Percentiles rank a stretch among this genome's conserved stretches.
These are phyloP conservation scores for Cordyceps fumosorosea DNA, from an alignment of 2,329 filamentous ascomycete species.

Conservation along the genomic window DNA sequence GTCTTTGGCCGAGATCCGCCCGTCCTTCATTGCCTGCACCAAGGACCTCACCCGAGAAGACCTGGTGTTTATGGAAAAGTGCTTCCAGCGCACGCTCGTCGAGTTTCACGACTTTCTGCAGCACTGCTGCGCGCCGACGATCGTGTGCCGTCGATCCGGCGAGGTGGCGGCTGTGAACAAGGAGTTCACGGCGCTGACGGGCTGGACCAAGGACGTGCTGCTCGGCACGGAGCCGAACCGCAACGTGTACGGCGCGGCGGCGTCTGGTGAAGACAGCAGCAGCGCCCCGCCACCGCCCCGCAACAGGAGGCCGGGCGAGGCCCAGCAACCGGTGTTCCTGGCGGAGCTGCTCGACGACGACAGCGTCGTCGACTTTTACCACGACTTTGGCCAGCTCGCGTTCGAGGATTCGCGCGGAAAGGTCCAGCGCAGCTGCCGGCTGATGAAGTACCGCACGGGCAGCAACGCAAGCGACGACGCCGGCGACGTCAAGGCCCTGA, in stretches of 20 bases:
- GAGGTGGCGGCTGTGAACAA: slow-evolving; percentile 95
- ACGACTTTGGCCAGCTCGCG: slow-evolving; percentile 86
- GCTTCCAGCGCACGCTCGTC: slow-evolving; percentile 84
- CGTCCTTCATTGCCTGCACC: slow-evolving; percentile 87
- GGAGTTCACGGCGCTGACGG: slow-evolving; percentile 92
- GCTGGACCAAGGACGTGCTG: slow-evolving; percentile 86
- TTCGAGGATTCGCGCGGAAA: slow-evolving; percentile 86
- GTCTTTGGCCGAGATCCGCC: slow-evolving; percentile 80
- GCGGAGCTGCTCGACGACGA: slow-evolving; percentile 92
- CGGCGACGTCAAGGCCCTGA: slow-evolving; percentile 34
- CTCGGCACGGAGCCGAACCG: slow-evolving; percentile 81
- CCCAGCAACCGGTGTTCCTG: slow-evolving; percentile 75
- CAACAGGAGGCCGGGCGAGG: slow-evolving; percentile 38
- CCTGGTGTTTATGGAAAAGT: slow-evolving; percentile 95
- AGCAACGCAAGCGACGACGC: slow-evolving; percentile 52
- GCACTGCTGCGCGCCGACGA: slow-evolving; percentile 79
- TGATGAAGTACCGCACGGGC: slow-evolving; percentile 86
- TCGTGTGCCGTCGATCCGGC: slow-evolving; percentile 86
- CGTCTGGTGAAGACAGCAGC: slow-evolving; percentile 29
- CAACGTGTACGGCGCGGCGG: slow-evolving; percentile 68
- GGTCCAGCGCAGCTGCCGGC: slow-evolving; percentile 74
- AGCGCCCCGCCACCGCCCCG: slow-evolving; percentile 30
- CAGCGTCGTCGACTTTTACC: slow-evolving; percentile 88
- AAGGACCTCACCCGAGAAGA: slow-evolving; percentile 84
- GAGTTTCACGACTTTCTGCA: slow-evolving; percentile 92